These are phyloP conservation scores for Fistulifera solaris DNA, from an alignment of 108 stramenopile genomes.

Conservation along the genomic window DNA sequence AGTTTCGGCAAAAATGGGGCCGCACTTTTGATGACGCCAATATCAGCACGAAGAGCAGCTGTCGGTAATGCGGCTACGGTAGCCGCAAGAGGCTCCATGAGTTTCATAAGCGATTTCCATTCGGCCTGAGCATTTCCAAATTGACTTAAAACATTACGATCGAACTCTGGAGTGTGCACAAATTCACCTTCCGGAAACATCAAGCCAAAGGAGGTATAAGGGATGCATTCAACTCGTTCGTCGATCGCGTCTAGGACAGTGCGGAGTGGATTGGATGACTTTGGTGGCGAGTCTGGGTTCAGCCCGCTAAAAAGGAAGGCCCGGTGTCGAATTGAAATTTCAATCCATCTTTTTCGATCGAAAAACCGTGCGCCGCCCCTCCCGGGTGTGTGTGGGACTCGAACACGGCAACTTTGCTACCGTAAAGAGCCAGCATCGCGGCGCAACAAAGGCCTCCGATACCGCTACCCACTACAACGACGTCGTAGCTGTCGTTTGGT, in stretches of 20 bases:
- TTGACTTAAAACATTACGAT: not conserved
- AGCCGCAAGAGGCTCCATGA: conserved; percentile 48
- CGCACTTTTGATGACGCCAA: conserved; percentile 41
- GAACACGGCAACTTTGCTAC: conserved; percentile 63
- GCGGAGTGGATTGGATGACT: conserved; percentile 52
- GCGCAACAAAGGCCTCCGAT: conserved; percentile 81
- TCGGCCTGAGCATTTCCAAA: conserved; percentile 10
- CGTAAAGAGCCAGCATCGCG: conserved; percentile 65
- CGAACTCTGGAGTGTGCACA: conserved; percentile 45
- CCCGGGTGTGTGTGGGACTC: conserved; percentile 79
- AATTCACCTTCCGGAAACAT: conserved; percentile 63
- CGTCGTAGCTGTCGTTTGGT: conserved; percentile 32
- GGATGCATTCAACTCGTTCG: conserved; percentile 46
- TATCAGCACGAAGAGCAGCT: conserved; percentile 49
- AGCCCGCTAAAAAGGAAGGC: conserved; percentile 78
- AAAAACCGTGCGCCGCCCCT: conserved; percentile 77
- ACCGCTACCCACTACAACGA: conserved; percentile 65
- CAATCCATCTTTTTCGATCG: conserved; percentile 19
- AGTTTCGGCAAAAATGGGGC: conserved; percentile 58
- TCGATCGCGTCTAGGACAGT: conserved; percentile 53
- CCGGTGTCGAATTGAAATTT: conserved; percentile 79
- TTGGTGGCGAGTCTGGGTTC: conserved; percentile 46
- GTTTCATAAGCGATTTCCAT: conserved; percentile 44
- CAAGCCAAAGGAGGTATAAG: conserved; percentile 56
- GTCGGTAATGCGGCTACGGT: conserved; percentile 73